Evolutionary conservation across 2,329 filamentous ascomycete species (phyloP).

Genomic region (Colletotrichum musicola): DNA sequence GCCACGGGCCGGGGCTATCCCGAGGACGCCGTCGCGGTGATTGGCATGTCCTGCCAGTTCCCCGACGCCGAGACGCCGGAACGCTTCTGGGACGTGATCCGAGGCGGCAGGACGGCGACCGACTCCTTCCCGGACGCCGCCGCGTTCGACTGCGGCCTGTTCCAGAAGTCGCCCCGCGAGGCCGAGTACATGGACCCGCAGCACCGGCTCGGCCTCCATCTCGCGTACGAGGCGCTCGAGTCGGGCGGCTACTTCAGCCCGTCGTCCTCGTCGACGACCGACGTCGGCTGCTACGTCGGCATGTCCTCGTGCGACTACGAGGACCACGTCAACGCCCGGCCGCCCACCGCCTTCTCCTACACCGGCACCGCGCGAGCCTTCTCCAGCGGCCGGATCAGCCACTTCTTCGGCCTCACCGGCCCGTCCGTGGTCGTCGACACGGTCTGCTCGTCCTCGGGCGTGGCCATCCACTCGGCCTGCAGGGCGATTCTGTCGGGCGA

Average conservation of each 20-base stretch:
- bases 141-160: slow-evolving; percentile 45
- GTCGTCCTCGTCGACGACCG: slow-evolving; percentile 45
- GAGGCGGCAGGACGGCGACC: background rate
- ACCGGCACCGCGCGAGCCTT: slow-evolving; percentile 51
- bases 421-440: slow-evolving; percentile 52
- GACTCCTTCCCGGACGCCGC: slow-evolving; percentile 34
- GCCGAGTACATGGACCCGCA: slow-evolving; percentile 48
- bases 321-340: slow-evolving; percentile 38
- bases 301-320: slow-evolving; percentile 40
- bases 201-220: slow-evolving; percentile 48
- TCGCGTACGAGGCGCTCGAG: slow-evolving; percentile 49
- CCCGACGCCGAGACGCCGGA: slow-evolving; percentile 39
- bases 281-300: slow-evolving; percentile 41
- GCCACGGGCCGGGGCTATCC: too few species aligned
- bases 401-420: slow-evolving; percentile 52
- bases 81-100: slow-evolving; percentile 42
- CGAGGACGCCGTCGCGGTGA: slow-evolving; percentile 40
- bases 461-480: slow-evolving; percentile 46
- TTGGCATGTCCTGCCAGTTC: slow-evolving; percentile 42
- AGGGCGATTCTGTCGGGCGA: slow-evolving; percentile 47
- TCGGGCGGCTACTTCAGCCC: slow-evolving; percentile 43
- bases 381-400: slow-evolving; percentile 47
- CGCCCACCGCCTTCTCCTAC: slow-evolving; percentile 37
- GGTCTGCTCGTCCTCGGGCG: slow-evolving; percentile 53
- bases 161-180: slow-evolving; percentile 40